Evolutionary conservation across 2,329 filamentous ascomycete genomes (phyloP).

Genomic region (Purpureocillium lavendulum): DNA sequence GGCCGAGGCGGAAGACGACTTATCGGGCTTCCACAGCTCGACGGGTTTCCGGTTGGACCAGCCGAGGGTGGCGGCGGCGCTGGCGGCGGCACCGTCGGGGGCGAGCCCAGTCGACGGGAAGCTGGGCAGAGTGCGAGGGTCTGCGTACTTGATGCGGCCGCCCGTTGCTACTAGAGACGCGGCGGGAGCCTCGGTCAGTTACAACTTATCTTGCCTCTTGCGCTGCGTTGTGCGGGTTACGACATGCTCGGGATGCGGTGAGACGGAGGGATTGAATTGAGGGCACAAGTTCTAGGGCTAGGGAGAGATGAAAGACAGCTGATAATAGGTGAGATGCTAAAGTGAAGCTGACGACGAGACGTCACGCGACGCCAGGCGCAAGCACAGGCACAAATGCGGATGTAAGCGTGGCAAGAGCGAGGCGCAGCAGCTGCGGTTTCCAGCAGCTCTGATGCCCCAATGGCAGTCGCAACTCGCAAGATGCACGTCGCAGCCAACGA

Average conservation of each 20-base stretch:
- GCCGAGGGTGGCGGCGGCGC: conserved; percentile 66
- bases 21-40: conserved; percentile 58
- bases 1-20: conserved; percentile 40
- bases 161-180: conserved; percentile 17
- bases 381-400: no score
- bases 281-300: neutral
- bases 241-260: neutral
- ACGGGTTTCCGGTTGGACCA: conserved; percentile 60
- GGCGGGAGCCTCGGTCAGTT: conserved; percentile 6
- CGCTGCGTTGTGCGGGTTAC: neutral
- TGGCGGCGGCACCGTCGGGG: conserved; percentile 52
- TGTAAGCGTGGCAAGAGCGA: no score
- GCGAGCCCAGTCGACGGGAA: conserved; percentile 60
- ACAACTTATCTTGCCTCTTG: neutral
- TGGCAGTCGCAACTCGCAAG: no score
- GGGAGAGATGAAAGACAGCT: neutral
- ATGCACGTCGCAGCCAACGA: no score
- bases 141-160: conserved; percentile 59
- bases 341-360: neutral
- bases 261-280: neutral
- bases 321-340: neutral
- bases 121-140: conserved; percentile 64
- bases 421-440: no score
- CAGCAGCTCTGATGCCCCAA: no score
- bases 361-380: no score